A percentile compares a stretch with the other conserved stretches of the same genome.
Evolutionary conservation across 2,329 filamentous ascomycete genomes (phyloP).

Genomic region (Neocatenulostroma microsporum): DNA sequence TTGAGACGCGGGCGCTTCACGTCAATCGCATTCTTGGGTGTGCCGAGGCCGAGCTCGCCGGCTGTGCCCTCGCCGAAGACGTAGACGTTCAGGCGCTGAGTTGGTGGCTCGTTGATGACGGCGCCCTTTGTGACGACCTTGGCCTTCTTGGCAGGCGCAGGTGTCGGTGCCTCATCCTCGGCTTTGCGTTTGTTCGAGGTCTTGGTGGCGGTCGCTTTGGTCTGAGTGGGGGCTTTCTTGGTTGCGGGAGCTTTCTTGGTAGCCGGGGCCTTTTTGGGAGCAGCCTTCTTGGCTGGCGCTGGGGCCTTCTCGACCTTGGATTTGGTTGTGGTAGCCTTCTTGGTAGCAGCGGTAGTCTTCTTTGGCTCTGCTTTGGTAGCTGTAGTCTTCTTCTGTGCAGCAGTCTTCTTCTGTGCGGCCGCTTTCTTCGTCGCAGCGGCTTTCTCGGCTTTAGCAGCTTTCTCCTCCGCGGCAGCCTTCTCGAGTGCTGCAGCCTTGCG

Average conservation of each 20-base stretch:
- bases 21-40: conserved; percentile 57
- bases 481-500: conserved; percentile 1
- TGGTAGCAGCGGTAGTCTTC: not conserved
- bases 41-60: conserved; percentile 74
- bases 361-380: conserved; percentile 1
- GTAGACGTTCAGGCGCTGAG: conserved; percentile 60
- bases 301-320: conserved; percentile 1
- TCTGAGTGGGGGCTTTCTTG: not conserved
- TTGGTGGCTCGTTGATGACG: conserved; percentile 58
- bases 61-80: conserved; percentile 72
- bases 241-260: conserved; percentile 2
- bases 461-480: conserved; percentile 4
- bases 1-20: conserved; percentile 69
- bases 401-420: conserved; percentile 4
- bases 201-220: not conserved
- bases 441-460: conserved; percentile 1
- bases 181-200: conserved; percentile 5
- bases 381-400: conserved; percentile 1
- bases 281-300: not conserved
- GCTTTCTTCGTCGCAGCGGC: conserved; percentile 5
- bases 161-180: conserved; percentile 12
- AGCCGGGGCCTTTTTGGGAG: conserved; percentile 1
- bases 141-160: conserved; percentile 21
- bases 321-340: conserved; percentile 5
- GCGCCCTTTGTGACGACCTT: conserved; percentile 19